Evolutionary conservation across 148 eudicot genomes (phyloP).

Genomic region (Rhododendron kiyosumense): DNA sequence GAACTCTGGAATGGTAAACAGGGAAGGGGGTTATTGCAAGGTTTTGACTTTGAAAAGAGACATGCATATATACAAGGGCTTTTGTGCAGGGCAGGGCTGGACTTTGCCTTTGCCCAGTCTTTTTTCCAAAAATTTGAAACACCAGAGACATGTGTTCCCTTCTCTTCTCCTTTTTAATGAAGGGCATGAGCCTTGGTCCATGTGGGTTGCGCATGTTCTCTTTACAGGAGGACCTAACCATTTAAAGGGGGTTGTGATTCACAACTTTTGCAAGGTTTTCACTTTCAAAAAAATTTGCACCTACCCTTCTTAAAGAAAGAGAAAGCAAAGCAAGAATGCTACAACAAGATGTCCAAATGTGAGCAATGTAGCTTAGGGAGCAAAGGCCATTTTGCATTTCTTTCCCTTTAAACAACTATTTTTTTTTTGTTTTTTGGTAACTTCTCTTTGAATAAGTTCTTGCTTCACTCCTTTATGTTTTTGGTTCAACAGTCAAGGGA

Average conservation of each 20-base stretch:
- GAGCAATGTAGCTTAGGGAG: neutral
- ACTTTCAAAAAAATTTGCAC: neutral
- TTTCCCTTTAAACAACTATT: neutral
- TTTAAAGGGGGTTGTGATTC: neutral
- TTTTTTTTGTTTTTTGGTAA: neutral
- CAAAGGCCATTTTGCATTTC: neutral
- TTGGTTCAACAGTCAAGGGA: too few species aligned
- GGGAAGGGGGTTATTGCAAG: neutral
- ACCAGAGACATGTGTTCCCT: neutral
- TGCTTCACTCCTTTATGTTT: neutral
- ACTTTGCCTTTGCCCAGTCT: neutral
- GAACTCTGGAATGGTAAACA: neutral
- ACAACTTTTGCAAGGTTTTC: neutral
- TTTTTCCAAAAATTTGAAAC: neutral
- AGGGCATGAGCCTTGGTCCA: neutral
- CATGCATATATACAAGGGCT: neutral
- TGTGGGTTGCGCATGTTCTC: neutral
- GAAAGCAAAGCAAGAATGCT: neutral
- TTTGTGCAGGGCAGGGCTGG: neutral
- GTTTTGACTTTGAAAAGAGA: neutral
- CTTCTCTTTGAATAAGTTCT: neutral
- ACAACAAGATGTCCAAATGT: neutral
- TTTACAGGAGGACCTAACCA: neutral
- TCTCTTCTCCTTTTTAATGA: neutral
- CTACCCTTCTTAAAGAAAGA: neutral